A percentile compares a stretch with the other conserved stretches of the same genome.
Conservation (phyloP, 495 filamentous ascomycete species). For the Tricharina praecox region DNA sequence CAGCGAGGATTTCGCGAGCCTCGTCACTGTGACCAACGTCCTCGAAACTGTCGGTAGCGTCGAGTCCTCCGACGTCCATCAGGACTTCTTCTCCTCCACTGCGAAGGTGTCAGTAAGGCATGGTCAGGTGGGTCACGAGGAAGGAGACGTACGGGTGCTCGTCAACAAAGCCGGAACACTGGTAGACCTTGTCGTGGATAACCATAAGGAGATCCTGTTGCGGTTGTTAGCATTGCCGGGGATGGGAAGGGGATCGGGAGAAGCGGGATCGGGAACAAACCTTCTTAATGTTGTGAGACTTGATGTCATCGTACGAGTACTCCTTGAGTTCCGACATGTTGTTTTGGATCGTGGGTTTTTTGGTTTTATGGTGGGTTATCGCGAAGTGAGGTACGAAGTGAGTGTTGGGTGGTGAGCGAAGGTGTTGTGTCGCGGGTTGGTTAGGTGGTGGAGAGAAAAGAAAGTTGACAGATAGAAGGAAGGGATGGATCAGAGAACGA, state of each 20-base stretch:
- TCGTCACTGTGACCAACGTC: constrained; percentile 99
- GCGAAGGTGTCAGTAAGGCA: not conserved
- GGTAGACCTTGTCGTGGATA: constrained; percentile 93
- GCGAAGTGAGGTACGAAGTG: too few species aligned
- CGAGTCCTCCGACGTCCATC: constrained; percentile 89
- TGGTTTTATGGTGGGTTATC: too few species aligned
- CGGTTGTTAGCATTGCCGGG: too few species aligned
- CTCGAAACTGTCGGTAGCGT: constrained; percentile 96
- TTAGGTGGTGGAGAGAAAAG: too few species aligned
- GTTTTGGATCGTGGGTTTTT: constrained; percentile 13
- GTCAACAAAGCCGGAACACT: constrained; percentile 72
- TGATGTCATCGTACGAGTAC: constrained; percentile 70
- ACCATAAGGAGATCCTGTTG: constrained; percentile 68
- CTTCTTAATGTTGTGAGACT: constrained; percentile 83
- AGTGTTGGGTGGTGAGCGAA: too few species aligned
- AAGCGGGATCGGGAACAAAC: constrained; percentile 8
- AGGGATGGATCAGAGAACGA: too few species aligned
- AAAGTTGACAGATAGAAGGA: too few species aligned
- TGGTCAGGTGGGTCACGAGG: not conserved
- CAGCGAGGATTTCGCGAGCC: constrained; percentile 80
- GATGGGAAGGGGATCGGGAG: not conserved
- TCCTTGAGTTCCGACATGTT: constrained; percentile 36
- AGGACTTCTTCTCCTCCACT: constrained; percentile 98
- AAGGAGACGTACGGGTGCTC: constrained; percentile 71
- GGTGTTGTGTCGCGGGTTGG: too few species aligned